phyloP scores from a whole-genome alignment of 257 asterid genomes.

The Solanum etuberosum region DNA sequence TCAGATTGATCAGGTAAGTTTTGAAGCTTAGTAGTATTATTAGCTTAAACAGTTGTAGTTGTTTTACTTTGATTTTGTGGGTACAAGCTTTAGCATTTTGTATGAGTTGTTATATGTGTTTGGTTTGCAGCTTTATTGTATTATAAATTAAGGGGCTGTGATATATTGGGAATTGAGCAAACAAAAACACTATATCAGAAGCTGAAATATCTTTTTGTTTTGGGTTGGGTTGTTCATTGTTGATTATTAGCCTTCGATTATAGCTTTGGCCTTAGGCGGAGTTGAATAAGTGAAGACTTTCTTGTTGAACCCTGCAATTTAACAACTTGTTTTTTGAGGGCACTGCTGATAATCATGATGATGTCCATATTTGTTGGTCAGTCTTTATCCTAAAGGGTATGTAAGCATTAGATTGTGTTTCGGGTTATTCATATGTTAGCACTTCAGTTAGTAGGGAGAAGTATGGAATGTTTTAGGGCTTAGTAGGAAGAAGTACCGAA shows the following conservation, averaged over 20 bases:
- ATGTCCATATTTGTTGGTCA: background rate
- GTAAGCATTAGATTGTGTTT: background rate
- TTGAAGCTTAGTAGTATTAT: background rate
- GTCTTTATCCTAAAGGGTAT: background rate
- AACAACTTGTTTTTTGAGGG: background rate
- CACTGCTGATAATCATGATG: background rate
- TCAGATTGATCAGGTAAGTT: slow-evolving; percentile 2
- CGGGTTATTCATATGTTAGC: background rate
- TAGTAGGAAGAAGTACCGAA: background rate
- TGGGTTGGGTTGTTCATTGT: background rate
- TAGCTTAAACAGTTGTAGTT: background rate
- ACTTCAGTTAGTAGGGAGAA: background rate
- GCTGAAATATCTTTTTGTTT: background rate
- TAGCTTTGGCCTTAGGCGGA: background rate
- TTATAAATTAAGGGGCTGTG: background rate
- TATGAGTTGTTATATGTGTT: background rate
- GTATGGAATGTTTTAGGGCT: background rate
- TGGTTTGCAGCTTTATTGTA: background rate
- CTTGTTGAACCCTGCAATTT: background rate
- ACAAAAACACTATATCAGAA: background rate
- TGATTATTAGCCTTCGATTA: background rate
- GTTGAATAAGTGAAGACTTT: background rate
- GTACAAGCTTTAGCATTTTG: background rate
- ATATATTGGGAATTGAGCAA: background rate
- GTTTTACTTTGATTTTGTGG: background rate